Conservation (phyloP, 2,329 filamentous ascomycete species). For the Venturia effusa region DNA sequence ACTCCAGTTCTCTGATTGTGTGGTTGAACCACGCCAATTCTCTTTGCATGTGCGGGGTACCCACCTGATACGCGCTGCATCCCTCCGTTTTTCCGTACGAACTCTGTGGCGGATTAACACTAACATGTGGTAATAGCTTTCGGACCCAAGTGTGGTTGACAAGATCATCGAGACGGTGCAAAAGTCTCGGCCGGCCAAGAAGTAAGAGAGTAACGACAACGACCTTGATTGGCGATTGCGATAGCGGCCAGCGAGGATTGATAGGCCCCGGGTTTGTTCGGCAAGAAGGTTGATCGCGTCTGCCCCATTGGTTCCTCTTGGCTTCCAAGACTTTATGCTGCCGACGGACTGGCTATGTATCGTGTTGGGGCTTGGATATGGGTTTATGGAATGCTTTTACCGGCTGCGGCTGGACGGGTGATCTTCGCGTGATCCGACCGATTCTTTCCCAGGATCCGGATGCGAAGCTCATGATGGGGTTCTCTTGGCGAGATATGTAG, state of each 20-base stretch:
- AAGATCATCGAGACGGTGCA: constrained; percentile 82
- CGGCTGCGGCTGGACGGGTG: background rate
- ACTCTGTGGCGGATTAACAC: background rate
- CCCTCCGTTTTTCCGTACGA: background rate
- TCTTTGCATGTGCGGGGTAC: background rate
- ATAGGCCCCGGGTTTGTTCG: background rate
- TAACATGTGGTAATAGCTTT: constrained; percentile 46
- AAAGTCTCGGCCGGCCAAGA: constrained; percentile 35
- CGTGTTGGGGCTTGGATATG: background rate
- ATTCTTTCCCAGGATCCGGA: background rate
- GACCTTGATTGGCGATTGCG: background rate
- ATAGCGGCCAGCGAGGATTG: background rate
- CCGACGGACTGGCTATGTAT: background rate
- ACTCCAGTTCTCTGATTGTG: background rate
- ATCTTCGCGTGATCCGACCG: background rate
- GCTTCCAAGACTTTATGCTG: background rate
- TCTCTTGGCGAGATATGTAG: background rate
- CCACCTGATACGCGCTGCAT: background rate
- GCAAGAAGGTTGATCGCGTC: background rate
- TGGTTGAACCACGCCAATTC: background rate
- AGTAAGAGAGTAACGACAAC: constrained; percentile 18
- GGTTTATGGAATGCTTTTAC: background rate
- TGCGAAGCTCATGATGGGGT: background rate
- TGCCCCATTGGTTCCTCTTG: background rate
- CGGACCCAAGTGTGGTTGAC: constrained; percentile 78